A percentile compares a stretch with the other conserved stretches of the same genome.
Evolutionary conservation across 1,284 basidiomycete species (phyloP).

Genomic region (Fomitopsis pinicola): DNA sequence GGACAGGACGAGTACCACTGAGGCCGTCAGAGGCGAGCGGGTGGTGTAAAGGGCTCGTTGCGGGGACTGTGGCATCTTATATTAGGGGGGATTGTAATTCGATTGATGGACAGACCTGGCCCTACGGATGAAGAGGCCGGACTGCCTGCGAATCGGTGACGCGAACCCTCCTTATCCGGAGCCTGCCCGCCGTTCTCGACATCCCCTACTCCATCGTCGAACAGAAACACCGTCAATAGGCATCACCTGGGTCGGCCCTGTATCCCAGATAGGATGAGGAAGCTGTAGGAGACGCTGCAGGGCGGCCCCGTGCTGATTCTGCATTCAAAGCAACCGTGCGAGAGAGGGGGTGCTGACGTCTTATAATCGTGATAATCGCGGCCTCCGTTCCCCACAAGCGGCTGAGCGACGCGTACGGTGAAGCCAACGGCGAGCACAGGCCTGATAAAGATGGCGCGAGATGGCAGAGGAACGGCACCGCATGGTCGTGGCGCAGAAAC

Average conservation of each 20-base stretch:
- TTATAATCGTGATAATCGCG: neutral
- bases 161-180: slow-evolving; percentile 1
- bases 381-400: too few species aligned
- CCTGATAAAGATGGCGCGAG: neutral
- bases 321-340: neutral
- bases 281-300: neutral
- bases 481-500: neutral
- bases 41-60: neutral
- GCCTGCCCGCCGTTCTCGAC: neutral
- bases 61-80: neutral
- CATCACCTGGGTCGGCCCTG: neutral
- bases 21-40: neutral
- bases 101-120: slow-evolving; percentile 3
- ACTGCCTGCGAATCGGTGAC: slow-evolving; percentile 3
- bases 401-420: neutral
- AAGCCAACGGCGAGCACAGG: neutral
- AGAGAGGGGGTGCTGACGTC: neutral
- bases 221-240: neutral
- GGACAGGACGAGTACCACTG: neutral
- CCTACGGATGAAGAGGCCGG: neutral
- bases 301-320: slow-evolving; percentile 2
- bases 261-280: neutral
- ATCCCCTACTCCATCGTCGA: neutral
- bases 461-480: neutral
- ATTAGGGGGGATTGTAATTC: neutral